Evolutionary conservation across 2,329 filamentous ascomycete species (phyloP).

Genomic region (Purpureocillium takamizusanense): DNA sequence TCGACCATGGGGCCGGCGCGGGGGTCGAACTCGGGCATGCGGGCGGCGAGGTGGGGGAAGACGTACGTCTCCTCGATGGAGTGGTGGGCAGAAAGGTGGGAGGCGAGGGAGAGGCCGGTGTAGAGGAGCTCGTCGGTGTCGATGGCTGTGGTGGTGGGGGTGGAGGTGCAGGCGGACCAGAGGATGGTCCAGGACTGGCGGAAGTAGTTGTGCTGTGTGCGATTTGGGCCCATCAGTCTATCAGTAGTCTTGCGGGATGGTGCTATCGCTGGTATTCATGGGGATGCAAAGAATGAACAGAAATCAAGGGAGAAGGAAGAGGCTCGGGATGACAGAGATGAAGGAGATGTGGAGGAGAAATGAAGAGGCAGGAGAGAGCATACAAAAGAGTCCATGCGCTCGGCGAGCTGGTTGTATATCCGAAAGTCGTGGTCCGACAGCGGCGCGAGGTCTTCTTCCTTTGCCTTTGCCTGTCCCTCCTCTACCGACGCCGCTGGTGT

Average conservation of each 20-base stretch:
- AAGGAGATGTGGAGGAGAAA: too few relatives aligned
- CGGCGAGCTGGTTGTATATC: conserved; percentile 63
- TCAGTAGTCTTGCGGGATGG: too few relatives aligned
- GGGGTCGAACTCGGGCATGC: conserved; percentile 67
- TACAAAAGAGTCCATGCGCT: conserved; percentile 47
- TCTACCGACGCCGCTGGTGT: too few relatives aligned
- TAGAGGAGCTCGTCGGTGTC: conserved; percentile 45
- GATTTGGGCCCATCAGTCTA: too few relatives aligned
- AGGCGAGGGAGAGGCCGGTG: conserved; percentile 59
- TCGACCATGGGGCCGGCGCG: conserved; percentile 50
- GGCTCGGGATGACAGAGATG: too few relatives aligned
- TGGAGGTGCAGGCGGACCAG: conserved; percentile 57
- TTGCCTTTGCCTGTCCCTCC: too few relatives aligned
- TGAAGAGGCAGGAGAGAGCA: not conserved
- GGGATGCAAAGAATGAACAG: too few relatives aligned
- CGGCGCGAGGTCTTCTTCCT: conserved; percentile 39
- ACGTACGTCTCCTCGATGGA: conserved; percentile 73
- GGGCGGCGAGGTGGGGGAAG: conserved; percentile 67
- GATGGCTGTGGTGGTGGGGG: conserved; percentile 26
- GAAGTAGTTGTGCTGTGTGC: conserved; percentile 62
- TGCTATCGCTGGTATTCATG: too few relatives aligned
- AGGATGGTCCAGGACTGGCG: conserved; percentile 64
- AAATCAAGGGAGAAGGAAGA: too few relatives aligned
- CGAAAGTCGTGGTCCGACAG: conserved; percentile 59
- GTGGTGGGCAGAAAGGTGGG: conserved; percentile 68